Conservation (phyloP, 1,284 basidiomycete genomes). For the Marasmius oreades region DNA sequence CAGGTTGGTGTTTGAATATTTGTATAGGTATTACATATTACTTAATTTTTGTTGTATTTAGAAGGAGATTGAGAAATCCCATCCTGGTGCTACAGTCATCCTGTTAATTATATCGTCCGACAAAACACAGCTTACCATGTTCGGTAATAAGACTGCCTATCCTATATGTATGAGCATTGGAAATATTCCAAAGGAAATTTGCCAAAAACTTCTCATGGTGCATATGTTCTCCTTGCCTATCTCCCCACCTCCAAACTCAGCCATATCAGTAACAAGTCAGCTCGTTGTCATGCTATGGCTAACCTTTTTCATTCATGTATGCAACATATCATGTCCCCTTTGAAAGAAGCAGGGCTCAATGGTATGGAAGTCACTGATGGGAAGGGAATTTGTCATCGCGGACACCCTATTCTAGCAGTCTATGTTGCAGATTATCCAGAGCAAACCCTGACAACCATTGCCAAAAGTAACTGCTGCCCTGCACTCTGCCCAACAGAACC, state of each 20-base stretch:
- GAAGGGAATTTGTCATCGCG: slow-evolving; percentile 12
- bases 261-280: slow-evolving; percentile 26
- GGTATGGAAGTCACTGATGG: slow-evolving; percentile 23
- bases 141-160: slow-evolving; percentile 36
- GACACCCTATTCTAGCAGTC: too few species aligned
- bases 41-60: neutral
- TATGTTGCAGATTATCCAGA: slow-evolving; percentile 17
- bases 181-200: slow-evolving; percentile 39
- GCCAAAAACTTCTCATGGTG: slow-evolving; percentile 29
- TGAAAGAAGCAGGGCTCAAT: slow-evolving; percentile 17
- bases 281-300: slow-evolving; percentile 22
- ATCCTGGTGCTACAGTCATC: too few species aligned
- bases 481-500: too few species aligned
- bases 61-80: slow-evolving; percentile 30
- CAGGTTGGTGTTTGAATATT: slow-evolving; percentile 24
- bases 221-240: slow-evolving; percentile 35
- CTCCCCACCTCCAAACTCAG: slow-evolving; percentile 27
- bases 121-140: too few species aligned
- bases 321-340: slow-evolving; percentile 20
- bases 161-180: slow-evolving; percentile 41
- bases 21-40: neutral
- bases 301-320: slow-evolving; percentile 38
- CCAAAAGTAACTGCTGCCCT: neutral
- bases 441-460: slow-evolving; percentile 5
- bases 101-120: too few species aligned